Conservation (phyloP, 768 basidiomycete species). For the Hydnomerulius pinastri region DNA sequence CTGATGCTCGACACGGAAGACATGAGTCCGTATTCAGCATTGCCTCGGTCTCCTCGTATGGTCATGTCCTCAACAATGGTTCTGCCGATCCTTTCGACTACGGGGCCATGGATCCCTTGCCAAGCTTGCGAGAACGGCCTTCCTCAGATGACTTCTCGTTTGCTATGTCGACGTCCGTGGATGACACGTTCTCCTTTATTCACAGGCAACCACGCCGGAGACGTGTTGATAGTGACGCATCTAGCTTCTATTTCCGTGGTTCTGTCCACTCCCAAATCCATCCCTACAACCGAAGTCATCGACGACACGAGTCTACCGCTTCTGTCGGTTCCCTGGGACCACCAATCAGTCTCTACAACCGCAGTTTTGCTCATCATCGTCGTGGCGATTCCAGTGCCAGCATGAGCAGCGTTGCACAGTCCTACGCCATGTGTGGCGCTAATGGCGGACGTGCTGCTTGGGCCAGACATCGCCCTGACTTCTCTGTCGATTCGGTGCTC, state of each 20-base stretch:
- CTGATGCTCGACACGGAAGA: constrained; percentile 41
- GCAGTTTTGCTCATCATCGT: constrained; percentile 54
- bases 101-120: constrained; percentile 36
- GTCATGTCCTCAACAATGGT: constrained; percentile 64
- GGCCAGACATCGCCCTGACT: constrained; percentile 57
- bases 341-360: constrained; percentile 73
- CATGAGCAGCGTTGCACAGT: constrained; percentile 56
- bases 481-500: constrained; percentile 63
- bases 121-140: constrained; percentile 54
- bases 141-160: constrained; percentile 61
- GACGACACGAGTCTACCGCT: constrained; percentile 62
- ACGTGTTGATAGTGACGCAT: constrained; percentile 74
- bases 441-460: constrained; percentile 59
- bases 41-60: constrained; percentile 80
- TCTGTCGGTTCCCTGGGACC: constrained; percentile 58
- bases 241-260: constrained; percentile 69
- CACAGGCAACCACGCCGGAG: constrained; percentile 39
- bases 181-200: constrained; percentile 75
- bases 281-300: constrained; percentile 50
- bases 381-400: constrained; percentile 63
- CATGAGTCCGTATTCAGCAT: constrained; percentile 72
- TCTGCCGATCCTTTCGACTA: constrained; percentile 75
- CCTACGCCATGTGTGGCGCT: constrained; percentile 55
- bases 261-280: constrained; percentile 29
- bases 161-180: constrained; percentile 53